Percentiles rank a stretch among this genome's conserved stretches.
Conservation (phyloP, 352 stramenopile genomes). For the Pythium pyrilobum region DNA sequence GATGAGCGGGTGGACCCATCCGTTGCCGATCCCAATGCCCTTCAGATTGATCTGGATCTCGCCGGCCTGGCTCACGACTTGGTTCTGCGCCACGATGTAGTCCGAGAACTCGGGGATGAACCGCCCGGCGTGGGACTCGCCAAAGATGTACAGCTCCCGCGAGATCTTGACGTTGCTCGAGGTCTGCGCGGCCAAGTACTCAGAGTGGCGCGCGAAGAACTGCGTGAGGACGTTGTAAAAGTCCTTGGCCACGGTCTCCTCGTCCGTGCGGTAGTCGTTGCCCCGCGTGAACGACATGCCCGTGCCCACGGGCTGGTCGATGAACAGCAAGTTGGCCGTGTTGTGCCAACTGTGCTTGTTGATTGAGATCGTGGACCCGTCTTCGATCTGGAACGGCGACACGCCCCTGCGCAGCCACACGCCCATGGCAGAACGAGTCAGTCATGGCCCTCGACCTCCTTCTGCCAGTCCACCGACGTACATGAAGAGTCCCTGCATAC, state of each 20-base stretch:
- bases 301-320: slow-evolving; percentile 78
- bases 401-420: slow-evolving; percentile 21
- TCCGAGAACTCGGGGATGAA: slow-evolving; percentile 96
- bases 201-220: slow-evolving; percentile 87
- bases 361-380: slow-evolving; percentile 41
- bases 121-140: slow-evolving; percentile 95
- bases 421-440: background rate
- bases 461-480: slow-evolving; percentile 14
- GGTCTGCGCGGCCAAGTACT: slow-evolving; percentile 49
- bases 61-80: slow-evolving; percentile 33
- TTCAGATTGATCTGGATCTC: slow-evolving; percentile 54
- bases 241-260: slow-evolving; percentile 52
- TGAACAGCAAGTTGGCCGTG: slow-evolving; percentile 74
- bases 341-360: slow-evolving; percentile 78
- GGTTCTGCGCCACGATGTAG: slow-evolving; percentile 77
- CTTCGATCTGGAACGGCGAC: slow-evolving; percentile 59
- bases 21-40: slow-evolving; percentile 96
- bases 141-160: slow-evolving; percentile 92
- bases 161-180: slow-evolving; percentile 34
- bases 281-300: slow-evolving; percentile 64
- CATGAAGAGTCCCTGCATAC: slow-evolving; percentile 74
- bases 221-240: slow-evolving; percentile 94
- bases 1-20: slow-evolving; percentile 94
- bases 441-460: background rate
- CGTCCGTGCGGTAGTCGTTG: slow-evolving; percentile 47